phyloP scores from a whole-genome alignment of 768 basidiomycete species.

The Agaricus sinodeliciosus region DNA sequence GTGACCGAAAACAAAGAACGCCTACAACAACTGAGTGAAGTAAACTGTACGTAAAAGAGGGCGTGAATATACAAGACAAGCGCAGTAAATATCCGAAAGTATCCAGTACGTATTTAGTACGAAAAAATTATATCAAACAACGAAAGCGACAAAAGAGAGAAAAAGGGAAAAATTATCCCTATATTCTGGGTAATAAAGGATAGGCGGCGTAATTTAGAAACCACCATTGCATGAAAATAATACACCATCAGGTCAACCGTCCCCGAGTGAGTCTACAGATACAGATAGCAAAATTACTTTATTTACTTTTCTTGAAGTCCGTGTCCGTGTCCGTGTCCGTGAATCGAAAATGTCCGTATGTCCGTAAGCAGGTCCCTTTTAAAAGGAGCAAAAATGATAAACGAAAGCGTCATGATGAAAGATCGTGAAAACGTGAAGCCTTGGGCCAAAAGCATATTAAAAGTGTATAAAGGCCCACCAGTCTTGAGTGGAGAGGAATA shows the following conservation, averaged over 20 bases:
- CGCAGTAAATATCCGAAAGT: slow-evolving; percentile 7
- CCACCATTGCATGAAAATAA: slow-evolving; percentile 5
- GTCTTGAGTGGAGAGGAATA: background rate
- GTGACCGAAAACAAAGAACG: background rate
- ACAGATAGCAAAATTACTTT: slow-evolving; percentile 10
- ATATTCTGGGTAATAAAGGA: slow-evolving; percentile 3
- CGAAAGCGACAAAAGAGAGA: background rate
- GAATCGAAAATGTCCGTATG: background rate
- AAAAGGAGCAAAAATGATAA: slow-evolving; percentile 4
- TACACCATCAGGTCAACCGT: slow-evolving; percentile 10
- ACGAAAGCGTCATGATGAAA: background rate
- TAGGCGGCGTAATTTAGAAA: background rate
- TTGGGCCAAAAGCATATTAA: slow-evolving; percentile 7
- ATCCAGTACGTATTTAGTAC: slow-evolving; percentile 8
- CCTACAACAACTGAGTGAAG: background rate
- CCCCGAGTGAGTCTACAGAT: slow-evolving; percentile 10
- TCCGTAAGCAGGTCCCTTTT: slow-evolving; percentile 1
- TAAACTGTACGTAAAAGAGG: background rate
- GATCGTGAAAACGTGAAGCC: slow-evolving; percentile 4
- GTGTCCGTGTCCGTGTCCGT: slow-evolving; percentile 7
- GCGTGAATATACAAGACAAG: background rate
- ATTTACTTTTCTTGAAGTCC: slow-evolving; percentile 9
- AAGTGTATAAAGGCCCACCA: background rate
- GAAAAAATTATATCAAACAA: slow-evolving; percentile 1
- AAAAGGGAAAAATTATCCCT: background rate